phyloP scores from a whole-genome alignment of 495 filamentous ascomycete genomes.

The Geoglossum glabrum region DNA sequence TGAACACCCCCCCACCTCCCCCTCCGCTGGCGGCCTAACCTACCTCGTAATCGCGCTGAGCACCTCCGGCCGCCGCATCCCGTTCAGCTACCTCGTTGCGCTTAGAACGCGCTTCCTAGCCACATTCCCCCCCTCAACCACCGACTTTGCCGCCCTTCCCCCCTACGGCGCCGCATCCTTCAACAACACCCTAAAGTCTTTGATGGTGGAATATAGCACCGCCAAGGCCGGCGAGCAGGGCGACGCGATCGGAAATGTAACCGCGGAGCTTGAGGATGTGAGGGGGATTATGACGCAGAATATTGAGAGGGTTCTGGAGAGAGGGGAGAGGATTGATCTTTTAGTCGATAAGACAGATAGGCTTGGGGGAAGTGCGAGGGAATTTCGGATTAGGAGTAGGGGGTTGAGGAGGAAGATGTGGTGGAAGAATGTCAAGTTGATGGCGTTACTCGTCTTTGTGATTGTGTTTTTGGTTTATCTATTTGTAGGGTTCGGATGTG shows the following conservation, averaged over 20 bases:
- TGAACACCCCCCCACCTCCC: constrained; percentile 26
- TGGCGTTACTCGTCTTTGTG: constrained; percentile 68
- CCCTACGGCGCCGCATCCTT: constrained; percentile 82
- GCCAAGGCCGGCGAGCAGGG: constrained; percentile 48
- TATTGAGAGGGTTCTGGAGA: constrained; percentile 86
- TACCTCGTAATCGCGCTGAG: constrained; percentile 67
- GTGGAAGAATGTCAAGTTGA: constrained; percentile 96
- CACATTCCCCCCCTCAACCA: constrained; percentile 43
- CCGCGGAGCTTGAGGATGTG: constrained; percentile 80
- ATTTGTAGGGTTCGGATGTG: constrained; percentile 56
- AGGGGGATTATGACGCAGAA: constrained; percentile 96
- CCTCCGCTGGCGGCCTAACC: constrained; percentile 56
- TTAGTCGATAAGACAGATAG: constrained; percentile 95
- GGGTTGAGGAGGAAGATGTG: constrained; percentile 86
- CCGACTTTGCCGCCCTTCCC: constrained; percentile 57
- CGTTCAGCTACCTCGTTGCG: constrained; percentile 83
- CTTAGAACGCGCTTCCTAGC: constrained; percentile 74
- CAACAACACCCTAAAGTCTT: constrained; percentile 50
- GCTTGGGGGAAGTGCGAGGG: constrained; percentile 62
- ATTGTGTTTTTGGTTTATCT: constrained; percentile 67
- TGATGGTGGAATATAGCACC: constrained; percentile 75
- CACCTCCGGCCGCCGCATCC: constrained; percentile 63
- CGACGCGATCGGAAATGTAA: constrained; percentile 68
- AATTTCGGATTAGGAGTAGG: constrained; percentile 70
- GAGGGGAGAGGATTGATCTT: constrained; percentile 86